These are phyloP conservation scores for Fusarium papillatum DNA, from an alignment of 2,329 filamentous ascomycete genomes.

Conservation along the genomic window DNA sequence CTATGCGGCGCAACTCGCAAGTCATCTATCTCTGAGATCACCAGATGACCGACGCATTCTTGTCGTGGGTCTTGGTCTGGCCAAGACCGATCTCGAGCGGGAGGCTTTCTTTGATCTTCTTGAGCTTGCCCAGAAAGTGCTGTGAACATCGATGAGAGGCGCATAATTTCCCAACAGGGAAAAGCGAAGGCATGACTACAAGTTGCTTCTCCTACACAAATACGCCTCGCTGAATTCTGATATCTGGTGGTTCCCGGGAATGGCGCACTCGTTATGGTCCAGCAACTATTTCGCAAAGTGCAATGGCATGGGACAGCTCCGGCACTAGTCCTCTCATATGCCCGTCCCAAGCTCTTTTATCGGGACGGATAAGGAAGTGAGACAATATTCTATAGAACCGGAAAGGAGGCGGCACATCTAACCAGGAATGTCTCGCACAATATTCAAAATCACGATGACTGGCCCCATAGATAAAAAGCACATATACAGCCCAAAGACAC, in stretches of 20 bases:
- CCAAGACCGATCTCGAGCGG: slow-evolving; percentile 62
- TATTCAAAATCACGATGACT: background rate
- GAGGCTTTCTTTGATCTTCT: slow-evolving; percentile 75
- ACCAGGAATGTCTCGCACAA: background rate
- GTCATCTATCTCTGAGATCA: slow-evolving; percentile 78
- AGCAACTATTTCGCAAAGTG: background rate
- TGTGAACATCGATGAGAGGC: slow-evolving; percentile 49
- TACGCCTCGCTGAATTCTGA: background rate
- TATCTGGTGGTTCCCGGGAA: background rate
- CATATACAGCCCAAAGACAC: background rate
- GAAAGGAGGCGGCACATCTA: background rate
- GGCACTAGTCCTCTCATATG: background rate
- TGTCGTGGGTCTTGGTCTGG: slow-evolving; percentile 72
- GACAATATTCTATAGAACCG: no score
- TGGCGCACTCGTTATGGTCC: background rate
- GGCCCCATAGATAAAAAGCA: background rate
- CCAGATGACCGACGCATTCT: slow-evolving; percentile 73
- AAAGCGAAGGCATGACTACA: background rate
- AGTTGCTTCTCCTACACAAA: background rate
- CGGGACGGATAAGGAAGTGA: background rate
- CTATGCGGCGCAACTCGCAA: slow-evolving; percentile 90
- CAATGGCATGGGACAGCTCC: background rate
- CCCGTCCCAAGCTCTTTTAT: background rate
- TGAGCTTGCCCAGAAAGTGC: slow-evolving; percentile 71
- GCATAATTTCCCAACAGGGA: background rate